phyloP scores from a whole-genome alignment of 1,139 yeast genomes.

The Kurtzmaniella quercitrusa region DNA sequence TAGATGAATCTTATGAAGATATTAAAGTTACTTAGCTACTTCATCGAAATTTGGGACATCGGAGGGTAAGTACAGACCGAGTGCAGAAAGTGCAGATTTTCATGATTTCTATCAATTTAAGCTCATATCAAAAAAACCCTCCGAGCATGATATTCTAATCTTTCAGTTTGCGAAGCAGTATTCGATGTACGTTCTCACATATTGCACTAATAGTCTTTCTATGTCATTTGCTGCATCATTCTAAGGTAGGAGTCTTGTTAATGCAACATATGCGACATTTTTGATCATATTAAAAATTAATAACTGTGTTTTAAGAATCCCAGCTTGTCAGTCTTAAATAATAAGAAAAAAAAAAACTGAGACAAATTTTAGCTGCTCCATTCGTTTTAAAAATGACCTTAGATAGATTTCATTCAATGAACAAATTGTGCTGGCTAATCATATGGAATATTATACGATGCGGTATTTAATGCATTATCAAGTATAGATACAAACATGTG shows the following conservation, averaged over 20 bases:
- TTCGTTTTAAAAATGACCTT: neutral
- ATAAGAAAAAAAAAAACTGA: neutral
- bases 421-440: neutral
- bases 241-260: neutral
- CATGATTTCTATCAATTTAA: neutral
- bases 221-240: neutral
- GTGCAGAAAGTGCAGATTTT: no score
- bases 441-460: neutral
- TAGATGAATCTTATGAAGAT: no score
- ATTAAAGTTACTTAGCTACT: no score
- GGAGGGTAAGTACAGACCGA: no score
- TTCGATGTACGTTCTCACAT: slow-evolving; percentile 2
- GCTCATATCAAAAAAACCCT: neutral
- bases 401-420: neutral
- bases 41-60: no score
- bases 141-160: neutral
- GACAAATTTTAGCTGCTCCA: neutral
- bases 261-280: slow-evolving; percentile 1
- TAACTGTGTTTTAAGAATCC: neutral
- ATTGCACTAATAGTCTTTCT: slow-evolving; percentile 1
- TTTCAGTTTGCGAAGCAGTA: neutral
- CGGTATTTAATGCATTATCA: neutral
- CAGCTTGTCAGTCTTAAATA: neutral
- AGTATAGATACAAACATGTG: neutral
- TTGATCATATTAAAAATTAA: neutral